phyloP scores from a whole-genome alignment of 2,329 filamentous ascomycete genomes.

The Rugonectria rugulosa region DNA sequence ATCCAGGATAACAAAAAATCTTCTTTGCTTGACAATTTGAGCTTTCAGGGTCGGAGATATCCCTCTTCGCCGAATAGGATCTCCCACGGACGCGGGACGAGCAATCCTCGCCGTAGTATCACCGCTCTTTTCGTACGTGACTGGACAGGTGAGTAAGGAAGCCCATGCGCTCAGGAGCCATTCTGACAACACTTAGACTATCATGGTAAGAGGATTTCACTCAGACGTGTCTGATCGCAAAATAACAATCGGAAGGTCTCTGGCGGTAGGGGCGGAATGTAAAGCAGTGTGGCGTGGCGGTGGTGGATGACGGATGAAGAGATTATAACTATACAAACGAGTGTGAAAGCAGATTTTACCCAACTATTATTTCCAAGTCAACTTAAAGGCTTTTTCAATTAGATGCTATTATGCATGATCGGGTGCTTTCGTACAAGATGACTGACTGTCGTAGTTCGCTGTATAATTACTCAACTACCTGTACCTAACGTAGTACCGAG shows the following conservation, averaged over 20 bases:
- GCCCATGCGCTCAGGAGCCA: neutral
- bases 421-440: no score
- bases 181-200: constrained; percentile 11
- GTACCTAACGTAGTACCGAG: no score
- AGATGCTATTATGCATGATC: no score
- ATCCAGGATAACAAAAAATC: no score
- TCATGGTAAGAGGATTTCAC: constrained; percentile 7
- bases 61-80: constrained; percentile 18
- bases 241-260: constrained; percentile 10
- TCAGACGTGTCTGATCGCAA: no score
- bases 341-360: no score
- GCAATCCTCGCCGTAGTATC: constrained; percentile 18
- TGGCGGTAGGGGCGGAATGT: constrained; percentile 19
- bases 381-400: no score
- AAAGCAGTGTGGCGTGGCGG: neutral
- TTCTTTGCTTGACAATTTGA: neutral
- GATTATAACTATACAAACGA: no score
- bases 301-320: neutral
- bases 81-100: constrained; percentile 15
- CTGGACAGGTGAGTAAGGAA: constrained; percentile 19
- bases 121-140: constrained; percentile 22
- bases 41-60: constrained; percentile 16
- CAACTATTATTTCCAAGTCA: no score
- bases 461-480: no score
- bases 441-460: no score